Evolutionary conservation across 1,284 basidiomycete genomes (phyloP).

Genomic region (Waitea zeae): DNA sequence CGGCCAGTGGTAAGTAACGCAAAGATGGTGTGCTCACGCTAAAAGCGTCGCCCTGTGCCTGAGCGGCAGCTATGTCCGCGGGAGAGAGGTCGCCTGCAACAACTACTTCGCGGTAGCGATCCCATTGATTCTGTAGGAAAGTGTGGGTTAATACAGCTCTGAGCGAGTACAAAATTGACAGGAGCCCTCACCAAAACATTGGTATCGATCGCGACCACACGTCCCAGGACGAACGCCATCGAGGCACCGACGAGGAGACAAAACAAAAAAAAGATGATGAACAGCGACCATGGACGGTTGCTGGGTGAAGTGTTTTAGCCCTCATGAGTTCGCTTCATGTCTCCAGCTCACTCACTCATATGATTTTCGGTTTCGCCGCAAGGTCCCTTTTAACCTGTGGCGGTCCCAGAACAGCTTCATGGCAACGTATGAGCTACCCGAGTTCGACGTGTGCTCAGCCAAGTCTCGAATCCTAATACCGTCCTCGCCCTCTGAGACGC

Average conservation of each 20-base stretch:
- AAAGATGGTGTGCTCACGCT: background rate
- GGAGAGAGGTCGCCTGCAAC: background rate
- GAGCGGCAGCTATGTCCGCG: background rate
- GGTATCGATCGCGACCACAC: background rate
- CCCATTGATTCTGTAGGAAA: too few relatives aligned
- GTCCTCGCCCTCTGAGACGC: constrained; percentile 3
- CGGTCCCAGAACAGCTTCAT: background rate
- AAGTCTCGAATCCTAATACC: background rate
- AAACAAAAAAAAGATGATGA: background rate
- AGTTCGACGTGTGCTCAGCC: background rate
- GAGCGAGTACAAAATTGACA: background rate
- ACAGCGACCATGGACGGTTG: background rate
- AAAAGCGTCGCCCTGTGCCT: background rate
- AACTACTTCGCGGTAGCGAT: background rate
- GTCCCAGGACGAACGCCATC: background rate
- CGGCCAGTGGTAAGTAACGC: background rate
- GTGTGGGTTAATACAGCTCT: too few relatives aligned
- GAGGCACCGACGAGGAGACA: background rate
- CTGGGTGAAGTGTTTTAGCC: background rate
- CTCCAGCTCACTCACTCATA: background rate
- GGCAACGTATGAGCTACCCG: background rate
- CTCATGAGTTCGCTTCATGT: background rate
- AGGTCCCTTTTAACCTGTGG: too few relatives aligned
- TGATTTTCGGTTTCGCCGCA: too few relatives aligned
- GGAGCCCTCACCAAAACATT: background rate